Percentiles rank a stretch among this genome's conserved stretches.
Conservation (phyloP, 345 rosid species). For the Lumnitzera racemosa region DNA sequence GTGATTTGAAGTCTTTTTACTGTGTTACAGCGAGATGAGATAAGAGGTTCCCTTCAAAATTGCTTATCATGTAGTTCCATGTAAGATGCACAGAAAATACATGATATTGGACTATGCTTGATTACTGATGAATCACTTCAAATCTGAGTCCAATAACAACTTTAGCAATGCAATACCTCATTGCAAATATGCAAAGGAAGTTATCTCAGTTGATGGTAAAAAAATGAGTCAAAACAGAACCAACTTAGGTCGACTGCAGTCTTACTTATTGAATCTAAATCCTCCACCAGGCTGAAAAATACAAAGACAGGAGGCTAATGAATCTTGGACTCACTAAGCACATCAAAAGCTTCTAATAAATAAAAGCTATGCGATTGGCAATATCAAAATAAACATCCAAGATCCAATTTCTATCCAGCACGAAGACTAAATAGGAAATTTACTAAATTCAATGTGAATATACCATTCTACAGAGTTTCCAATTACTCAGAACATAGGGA, state of each 20-base stretch:
- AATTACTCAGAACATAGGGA: no score
- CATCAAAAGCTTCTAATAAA: not conserved
- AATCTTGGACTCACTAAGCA: conserved; percentile 4
- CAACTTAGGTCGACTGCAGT: not conserved
- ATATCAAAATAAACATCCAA: no score
- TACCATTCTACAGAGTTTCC: no score
- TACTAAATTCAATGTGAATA: no score
- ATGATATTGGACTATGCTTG: not conserved
- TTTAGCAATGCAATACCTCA: conserved; percentile 2
- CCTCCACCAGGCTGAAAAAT: conserved; percentile 5
- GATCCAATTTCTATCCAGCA: no score
- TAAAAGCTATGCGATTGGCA: no score
- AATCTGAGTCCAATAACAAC: not conserved
- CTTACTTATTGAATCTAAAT: conserved; percentile 1
- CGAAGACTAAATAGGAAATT: no score
- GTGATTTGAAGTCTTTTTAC: no score
- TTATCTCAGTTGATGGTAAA: not conserved
- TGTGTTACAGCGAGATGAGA: no score
- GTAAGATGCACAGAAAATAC: conserved; percentile 1
- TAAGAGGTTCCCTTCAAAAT: no score
- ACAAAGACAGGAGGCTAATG: not conserved
- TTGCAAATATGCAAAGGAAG: conserved; percentile 11
- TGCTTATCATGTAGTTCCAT: not conserved
- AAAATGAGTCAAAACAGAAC: conserved; percentile 1
- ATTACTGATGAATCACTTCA: not conserved